Evolutionary conservation across 164 flowering plant genomes (phyloP).

Genomic region (Echeveria elegans): DNA sequence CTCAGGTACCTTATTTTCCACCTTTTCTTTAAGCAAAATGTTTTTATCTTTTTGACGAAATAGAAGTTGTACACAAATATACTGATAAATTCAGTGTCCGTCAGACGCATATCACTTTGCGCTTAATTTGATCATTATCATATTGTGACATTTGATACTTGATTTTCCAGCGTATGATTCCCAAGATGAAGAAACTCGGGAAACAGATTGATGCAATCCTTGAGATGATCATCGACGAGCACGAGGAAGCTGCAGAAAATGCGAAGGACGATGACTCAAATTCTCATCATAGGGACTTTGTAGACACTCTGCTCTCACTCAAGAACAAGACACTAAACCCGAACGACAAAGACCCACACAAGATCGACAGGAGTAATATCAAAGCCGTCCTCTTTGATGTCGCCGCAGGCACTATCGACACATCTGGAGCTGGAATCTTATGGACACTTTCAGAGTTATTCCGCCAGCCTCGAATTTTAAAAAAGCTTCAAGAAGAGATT

Average conservation of each 20-base stretch:
- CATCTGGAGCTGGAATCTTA: slow-evolving; percentile 2
- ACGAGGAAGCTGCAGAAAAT: slow-evolving; percentile 1
- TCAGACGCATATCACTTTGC: too few species aligned
- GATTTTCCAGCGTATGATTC: slow-evolving; percentile 1
- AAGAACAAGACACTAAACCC: slow-evolving; percentile 7
- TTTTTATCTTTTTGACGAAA: too few species aligned
- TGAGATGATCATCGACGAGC: slow-evolving; percentile 2
- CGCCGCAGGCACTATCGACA: slow-evolving; percentile 5
- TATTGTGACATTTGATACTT: too few species aligned
- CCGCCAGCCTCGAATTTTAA: neutral
- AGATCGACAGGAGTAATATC: neutral
- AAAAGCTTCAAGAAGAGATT: slow-evolving; percentile 1
- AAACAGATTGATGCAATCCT: slow-evolving; percentile 1
- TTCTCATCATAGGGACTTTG: slow-evolving; percentile 1
- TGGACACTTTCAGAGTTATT: slow-evolving; percentile 3
- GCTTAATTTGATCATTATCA: neutral
- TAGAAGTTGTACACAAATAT: too few species aligned
- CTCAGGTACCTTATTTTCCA: slow-evolving; percentile 13
- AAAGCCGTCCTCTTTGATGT: slow-evolving; percentile 5
- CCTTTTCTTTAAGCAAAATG: too few species aligned
- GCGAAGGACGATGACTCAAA: neutral
- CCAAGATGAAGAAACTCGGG: slow-evolving; percentile 4
- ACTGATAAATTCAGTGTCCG: too few species aligned
- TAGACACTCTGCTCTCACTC: neutral
- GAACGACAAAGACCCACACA: slow-evolving; percentile 5